Conservation (phyloP, 345 rosid genomes). For the Fremontodendron californicum region DNA sequence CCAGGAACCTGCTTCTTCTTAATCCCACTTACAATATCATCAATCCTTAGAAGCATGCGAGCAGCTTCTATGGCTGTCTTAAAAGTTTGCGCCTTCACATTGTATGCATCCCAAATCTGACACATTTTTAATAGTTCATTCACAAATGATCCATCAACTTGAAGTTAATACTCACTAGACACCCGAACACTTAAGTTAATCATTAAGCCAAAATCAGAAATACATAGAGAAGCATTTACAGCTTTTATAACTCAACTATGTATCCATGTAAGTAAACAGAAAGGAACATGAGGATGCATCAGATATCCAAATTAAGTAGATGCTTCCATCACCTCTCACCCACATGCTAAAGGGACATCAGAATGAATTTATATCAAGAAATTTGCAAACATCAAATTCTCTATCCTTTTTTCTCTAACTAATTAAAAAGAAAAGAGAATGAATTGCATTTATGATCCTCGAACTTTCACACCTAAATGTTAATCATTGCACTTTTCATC, state of each 20-base stretch:
- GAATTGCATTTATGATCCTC: neutral
- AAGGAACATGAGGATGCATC: neutral
- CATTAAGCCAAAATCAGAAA: neutral
- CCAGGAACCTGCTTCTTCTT: constrained; percentile 93
- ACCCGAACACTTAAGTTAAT: neutral
- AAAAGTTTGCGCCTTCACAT: constrained; percentile 89
- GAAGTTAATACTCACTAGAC: too few species aligned
- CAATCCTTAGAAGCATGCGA: constrained; percentile 86
- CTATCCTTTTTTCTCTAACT: neutral
- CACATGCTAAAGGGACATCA: neutral
- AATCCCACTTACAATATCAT: constrained; percentile 93
- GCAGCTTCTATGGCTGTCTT: constrained; percentile 95
- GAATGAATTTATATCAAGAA: neutral
- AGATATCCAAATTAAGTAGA: neutral
- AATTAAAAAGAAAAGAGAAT: neutral
- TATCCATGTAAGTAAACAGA: neutral
- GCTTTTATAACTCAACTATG: neutral
- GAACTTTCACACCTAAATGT: neutral
- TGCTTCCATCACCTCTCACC: neutral
- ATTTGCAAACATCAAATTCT: neutral
- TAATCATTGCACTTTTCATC: neutral
- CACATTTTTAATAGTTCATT: neutral
- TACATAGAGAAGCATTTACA: neutral
- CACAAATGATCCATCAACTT: too few species aligned
- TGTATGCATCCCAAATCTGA: constrained; percentile 97